Conservation (phyloP, 2,329 filamentous ascomycete genomes). For the Aspergillus texensis region DNA sequence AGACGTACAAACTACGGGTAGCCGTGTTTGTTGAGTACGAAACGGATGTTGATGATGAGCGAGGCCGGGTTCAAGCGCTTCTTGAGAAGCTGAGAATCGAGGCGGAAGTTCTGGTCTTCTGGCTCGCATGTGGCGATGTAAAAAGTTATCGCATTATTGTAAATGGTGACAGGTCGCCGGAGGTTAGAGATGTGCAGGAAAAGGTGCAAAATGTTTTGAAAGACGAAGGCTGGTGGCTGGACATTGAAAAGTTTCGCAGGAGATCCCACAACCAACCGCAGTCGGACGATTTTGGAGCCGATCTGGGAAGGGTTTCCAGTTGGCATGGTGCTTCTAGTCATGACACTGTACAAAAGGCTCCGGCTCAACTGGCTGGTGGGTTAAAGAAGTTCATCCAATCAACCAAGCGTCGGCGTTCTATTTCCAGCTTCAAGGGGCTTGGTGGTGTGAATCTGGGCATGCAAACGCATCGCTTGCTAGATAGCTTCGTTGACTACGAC, state of each 20-base stretch:
- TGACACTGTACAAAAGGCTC: conserved; percentile 49
- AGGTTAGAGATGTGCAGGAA: conserved; percentile 58
- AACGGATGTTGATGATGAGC: conserved; percentile 77
- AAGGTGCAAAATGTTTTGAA: conserved; percentile 68
- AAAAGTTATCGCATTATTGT: conserved; percentile 77
- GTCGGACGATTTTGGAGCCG: conserved; percentile 20
- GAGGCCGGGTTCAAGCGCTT: conserved; percentile 69
- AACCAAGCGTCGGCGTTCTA: conserved; percentile 56
- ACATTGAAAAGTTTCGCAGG: conserved; percentile 59
- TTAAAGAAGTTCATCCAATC: conserved; percentile 65
- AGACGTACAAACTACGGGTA: conserved; percentile 71
- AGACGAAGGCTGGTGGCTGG: conserved; percentile 81
- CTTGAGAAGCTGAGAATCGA: conserved; percentile 81
- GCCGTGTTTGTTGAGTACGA: conserved; percentile 90
- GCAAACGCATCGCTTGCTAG: conserved; percentile 71
- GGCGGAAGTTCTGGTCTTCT: conserved; percentile 78
- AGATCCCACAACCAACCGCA: conserved; percentile 16
- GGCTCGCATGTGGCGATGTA: conserved; percentile 73
- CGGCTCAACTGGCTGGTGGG: conserved; percentile 57
- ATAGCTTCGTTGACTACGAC: conserved; percentile 59
- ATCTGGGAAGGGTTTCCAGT: conserved; percentile 46
- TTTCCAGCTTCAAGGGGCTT: conserved; percentile 52
- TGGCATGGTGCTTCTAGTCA: conserved; percentile 59
- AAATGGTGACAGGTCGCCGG: conserved; percentile 62
- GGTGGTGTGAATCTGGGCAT: conserved; percentile 70